Conservation (phyloP, 805 yeast species). For the Novakomyces olei region DNA sequence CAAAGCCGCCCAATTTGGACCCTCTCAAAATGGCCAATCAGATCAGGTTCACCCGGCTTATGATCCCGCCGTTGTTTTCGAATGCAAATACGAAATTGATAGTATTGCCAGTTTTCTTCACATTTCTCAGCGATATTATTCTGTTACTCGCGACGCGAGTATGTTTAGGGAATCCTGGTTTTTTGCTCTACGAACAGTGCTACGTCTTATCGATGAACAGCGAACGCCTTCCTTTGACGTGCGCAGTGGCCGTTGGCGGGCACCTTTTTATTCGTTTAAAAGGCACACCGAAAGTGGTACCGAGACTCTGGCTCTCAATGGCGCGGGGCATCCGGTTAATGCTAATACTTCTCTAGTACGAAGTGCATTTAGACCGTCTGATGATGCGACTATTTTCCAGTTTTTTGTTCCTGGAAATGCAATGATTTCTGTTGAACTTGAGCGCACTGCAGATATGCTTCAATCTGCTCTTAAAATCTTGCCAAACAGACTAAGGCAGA, state of each 20-base stretch:
- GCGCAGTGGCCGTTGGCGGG: slow-evolving; percentile 22
- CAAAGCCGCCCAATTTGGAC: slow-evolving; percentile 18
- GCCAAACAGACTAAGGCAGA: too few species aligned
- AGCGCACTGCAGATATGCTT: slow-evolving; percentile 17
- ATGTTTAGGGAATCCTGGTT: slow-evolving; percentile 33
- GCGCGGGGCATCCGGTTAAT: slow-evolving; percentile 69
- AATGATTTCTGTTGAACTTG: slow-evolving; percentile 43
- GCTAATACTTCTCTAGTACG: slow-evolving; percentile 47
- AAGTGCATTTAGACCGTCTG: slow-evolving; percentile 73
- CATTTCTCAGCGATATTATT: slow-evolving; percentile 46
- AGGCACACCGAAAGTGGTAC: slow-evolving; percentile 54
- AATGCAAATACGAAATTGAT: slow-evolving; percentile 77
- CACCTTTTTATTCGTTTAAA: slow-evolving; percentile 43
- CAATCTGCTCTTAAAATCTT: slow-evolving; percentile 7
- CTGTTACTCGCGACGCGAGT: slow-evolving; percentile 28
- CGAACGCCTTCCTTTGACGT: slow-evolving; percentile 28
- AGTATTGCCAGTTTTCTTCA: slow-evolving; percentile 66
- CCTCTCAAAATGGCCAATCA: slow-evolving; percentile 12
- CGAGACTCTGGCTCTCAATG: slow-evolving; percentile 59
- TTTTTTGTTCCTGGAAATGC: slow-evolving; percentile 74
- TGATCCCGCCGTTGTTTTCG: slow-evolving; percentile 52
- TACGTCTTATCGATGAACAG: slow-evolving; percentile 33
- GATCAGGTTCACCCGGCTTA: slow-evolving; percentile 53
- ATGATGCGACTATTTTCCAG: slow-evolving; percentile 64
- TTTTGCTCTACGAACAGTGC: slow-evolving; percentile 24